phyloP scores from a whole-genome alignment of 805 yeast genomes.

The Groenewaldozyma salmanticensis region DNA sequence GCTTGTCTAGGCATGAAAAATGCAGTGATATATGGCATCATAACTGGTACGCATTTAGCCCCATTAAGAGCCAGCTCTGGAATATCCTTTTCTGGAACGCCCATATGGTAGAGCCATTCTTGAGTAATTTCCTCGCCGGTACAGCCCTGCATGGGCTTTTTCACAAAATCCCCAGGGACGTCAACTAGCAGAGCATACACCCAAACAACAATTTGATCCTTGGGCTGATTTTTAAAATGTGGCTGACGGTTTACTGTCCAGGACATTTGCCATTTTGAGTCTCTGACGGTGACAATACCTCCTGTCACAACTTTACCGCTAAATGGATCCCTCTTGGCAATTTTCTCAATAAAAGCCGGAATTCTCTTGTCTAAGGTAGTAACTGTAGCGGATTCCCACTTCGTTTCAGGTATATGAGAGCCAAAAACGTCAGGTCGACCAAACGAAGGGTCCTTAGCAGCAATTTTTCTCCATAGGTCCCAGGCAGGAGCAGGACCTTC shows the following conservation, averaged over 20 bases:
- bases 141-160: neutral
- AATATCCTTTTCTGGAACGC: neutral
- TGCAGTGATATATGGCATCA: slow-evolving; percentile 1
- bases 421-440: neutral
- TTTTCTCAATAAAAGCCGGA: neutral
- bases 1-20: slow-evolving; percentile 1
- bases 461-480: neutral
- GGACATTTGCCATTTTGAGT: neutral
- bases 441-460: neutral
- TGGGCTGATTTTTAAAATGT: neutral
- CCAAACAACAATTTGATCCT: neutral
- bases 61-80: neutral
- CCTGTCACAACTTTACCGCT: neutral
- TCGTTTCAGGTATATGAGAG: neutral
- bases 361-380: neutral
- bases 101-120: slow-evolving; percentile 2
- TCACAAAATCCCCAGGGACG: neutral
- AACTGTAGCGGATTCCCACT: neutral
- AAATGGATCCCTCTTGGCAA: neutral
- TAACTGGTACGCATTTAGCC: slow-evolving; percentile 1
- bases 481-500: neutral
- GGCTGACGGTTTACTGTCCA: neutral
- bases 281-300: neutral
- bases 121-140: slow-evolving; percentile 3
- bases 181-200: neutral